phyloP scores from a whole-genome alignment of 2,329 filamentous ascomycete species.

The Calonectria hongkongensis region DNA sequence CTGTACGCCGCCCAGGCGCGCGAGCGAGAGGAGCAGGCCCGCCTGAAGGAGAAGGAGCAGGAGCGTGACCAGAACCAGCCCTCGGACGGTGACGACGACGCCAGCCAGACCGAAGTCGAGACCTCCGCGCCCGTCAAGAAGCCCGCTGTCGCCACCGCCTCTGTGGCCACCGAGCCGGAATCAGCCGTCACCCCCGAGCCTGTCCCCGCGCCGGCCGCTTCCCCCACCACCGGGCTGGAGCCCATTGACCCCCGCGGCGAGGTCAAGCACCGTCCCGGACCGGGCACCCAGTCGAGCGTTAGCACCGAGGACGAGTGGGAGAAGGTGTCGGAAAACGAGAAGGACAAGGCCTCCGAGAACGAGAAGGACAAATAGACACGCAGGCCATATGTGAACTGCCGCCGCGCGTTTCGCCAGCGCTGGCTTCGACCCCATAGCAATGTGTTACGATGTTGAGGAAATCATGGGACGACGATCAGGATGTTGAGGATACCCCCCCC shows the following conservation, averaged over 20 bases:
- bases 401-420: not conserved
- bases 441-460: slow-evolving; percentile 19
- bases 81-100: slow-evolving; percentile 53
- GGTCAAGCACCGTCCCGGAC: slow-evolving; percentile 68
- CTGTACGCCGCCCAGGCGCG: slow-evolving; percentile 65
- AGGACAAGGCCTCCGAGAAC: slow-evolving; percentile 69
- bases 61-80: slow-evolving; percentile 42
- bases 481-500: slow-evolving; percentile 56
- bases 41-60: slow-evolving; percentile 58
- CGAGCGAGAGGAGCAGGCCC: slow-evolving; percentile 64
- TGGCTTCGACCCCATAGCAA: not conserved
- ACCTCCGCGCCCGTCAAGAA: slow-evolving; percentile 46
- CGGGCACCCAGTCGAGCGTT: slow-evolving; percentile 72
- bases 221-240: slow-evolving; percentile 64
- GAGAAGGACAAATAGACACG: slow-evolving; percentile 71
- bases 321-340: slow-evolving; percentile 87
- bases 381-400: slow-evolving; percentile 20
- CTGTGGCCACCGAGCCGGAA: slow-evolving; percentile 50
- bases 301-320: slow-evolving; percentile 99
- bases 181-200: slow-evolving; percentile 41
- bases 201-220: slow-evolving; percentile 42
- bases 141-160: slow-evolving; percentile 33
- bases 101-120: slow-evolving; percentile 66
- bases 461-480: slow-evolving; percentile 24
- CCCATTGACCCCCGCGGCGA: slow-evolving; percentile 64